Conservation (phyloP, 345 rosid genomes). For the Eutrema yunnanense region DNA sequence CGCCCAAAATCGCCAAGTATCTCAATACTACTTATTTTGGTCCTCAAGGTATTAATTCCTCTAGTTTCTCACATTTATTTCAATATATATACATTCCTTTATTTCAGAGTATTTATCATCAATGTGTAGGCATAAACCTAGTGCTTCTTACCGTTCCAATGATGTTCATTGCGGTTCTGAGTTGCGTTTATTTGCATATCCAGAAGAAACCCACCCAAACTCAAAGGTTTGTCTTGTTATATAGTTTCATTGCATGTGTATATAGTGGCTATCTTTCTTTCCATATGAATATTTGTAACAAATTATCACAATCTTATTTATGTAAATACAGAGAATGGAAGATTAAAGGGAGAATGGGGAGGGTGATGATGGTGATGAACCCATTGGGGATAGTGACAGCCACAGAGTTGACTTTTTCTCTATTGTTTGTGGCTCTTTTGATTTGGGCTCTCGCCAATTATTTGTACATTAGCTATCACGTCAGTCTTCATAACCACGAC, state of each 20-base stretch:
- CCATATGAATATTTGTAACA: neutral
- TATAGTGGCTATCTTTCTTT: neutral
- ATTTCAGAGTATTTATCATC: neutral
- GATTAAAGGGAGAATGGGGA: constrained; percentile 17
- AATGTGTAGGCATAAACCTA: constrained; percentile 47
- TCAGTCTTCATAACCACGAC: constrained; percentile 15
- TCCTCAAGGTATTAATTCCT: constrained; percentile 40
- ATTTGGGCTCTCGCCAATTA: constrained; percentile 32
- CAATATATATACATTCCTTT: neutral
- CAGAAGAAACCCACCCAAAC: constrained; percentile 27
- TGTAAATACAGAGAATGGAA: constrained; percentile 1
- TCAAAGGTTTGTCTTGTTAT: constrained; percentile 12
- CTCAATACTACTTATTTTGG: constrained; percentile 50
- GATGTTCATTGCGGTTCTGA: constrained; percentile 51
- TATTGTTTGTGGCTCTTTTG: constrained; percentile 54
- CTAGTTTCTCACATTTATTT: neutral
- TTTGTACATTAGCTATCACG: constrained; percentile 41
- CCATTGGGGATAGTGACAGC: constrained; percentile 59
- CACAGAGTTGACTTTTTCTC: constrained; percentile 39
- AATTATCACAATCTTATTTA: neutral
- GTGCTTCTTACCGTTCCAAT: constrained; percentile 56
- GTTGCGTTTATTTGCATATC: constrained; percentile 56
- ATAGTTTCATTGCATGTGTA: neutral
- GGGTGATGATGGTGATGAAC: constrained; percentile 48
- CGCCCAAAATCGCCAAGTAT: constrained; percentile 30